A percentile compares a stretch with the other conserved stretches of the same genome.
Evolutionary conservation across 2,329 filamentous ascomycete genomes (phyloP).

Genomic region (Dactylella cylindrospora): DNA sequence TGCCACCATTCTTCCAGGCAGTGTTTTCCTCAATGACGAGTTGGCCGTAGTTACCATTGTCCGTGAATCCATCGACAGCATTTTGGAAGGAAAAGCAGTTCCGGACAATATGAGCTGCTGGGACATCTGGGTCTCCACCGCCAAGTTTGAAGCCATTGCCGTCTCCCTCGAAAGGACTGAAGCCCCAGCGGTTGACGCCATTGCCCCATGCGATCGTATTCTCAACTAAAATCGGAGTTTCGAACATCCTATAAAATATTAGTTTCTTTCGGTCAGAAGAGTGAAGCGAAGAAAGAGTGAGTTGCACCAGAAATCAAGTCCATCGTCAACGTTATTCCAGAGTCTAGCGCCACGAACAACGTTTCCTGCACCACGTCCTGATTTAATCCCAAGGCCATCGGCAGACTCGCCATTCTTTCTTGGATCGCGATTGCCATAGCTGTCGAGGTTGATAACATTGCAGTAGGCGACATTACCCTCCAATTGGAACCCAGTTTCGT

Average conservation of each 20-base stretch:
- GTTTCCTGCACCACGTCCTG: slow-evolving; percentile 56
- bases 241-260: slow-evolving; percentile 50
- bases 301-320: slow-evolving; percentile 53
- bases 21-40: slow-evolving; percentile 55
- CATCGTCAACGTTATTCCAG: slow-evolving; percentile 59
- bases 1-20: slow-evolving; percentile 55
- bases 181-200: slow-evolving; percentile 56
- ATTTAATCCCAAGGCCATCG: slow-evolving; percentile 58
- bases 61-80: slow-evolving; percentile 55
- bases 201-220: slow-evolving; percentile 57
- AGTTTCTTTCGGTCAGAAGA: slow-evolving; percentile 14
- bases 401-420: slow-evolving; percentile 59
- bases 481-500: slow-evolving; percentile 53
- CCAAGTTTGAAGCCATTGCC: slow-evolving; percentile 58
- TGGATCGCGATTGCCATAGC: slow-evolving; percentile 56
- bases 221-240: slow-evolving; percentile 54
- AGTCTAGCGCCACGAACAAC: slow-evolving; percentile 55
- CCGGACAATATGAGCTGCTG: slow-evolving; percentile 55
- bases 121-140: slow-evolving; percentile 51
- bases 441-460: slow-evolving; percentile 55
- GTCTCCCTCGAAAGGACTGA: slow-evolving; percentile 55
- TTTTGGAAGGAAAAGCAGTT: slow-evolving; percentile 57
- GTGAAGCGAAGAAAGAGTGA: slow-evolving; percentile 22
- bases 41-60: slow-evolving; percentile 55
- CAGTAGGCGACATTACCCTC: slow-evolving; percentile 52